Base-by-base conservation (phyloP, 805 yeast species). In the Wickerhamiella slavikovae region DNA sequence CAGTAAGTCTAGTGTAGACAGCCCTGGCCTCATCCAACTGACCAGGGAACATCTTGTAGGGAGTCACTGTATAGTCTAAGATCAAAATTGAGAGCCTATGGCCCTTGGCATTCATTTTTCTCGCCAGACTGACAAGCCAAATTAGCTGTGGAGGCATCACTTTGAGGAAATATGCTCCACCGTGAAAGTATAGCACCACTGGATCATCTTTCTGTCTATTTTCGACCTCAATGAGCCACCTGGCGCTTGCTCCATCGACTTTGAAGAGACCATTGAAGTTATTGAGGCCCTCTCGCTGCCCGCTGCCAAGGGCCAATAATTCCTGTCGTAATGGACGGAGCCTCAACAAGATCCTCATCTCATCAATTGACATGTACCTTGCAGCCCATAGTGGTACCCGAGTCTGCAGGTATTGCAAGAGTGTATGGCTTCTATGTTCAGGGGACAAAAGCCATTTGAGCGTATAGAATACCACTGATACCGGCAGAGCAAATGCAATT, bases 61-160 rank as follows among this genome's bases (percentile, higher is more conserved):
- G 41, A 3, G 47, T 27, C n/a, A 48, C 32, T 1, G 47, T 37
- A 33, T 51, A 51, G 37, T 50, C 54, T 17, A 50, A 31, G 1
- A 39, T 30, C 15, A 50, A 29, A 5, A 43, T 31, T 5, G 43
- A 39, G 10, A 41, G 28, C 19, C 46, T 31, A 9, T 22, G 19
- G 22, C 15, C 30, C 12, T 17, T 17, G 2, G 11, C 22, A 2
- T 16, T 13, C 13, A 30, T 27, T 13, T 14, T n/a, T 8, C n/a
- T 7, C 9, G 27, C 25, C 21, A 31, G 18, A 12, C 15, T n/a
- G 10, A 7, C 4, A 10, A 35, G 30, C 35, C 39, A 41, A 9
- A 13, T 11, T 9, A 40, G 29, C 26, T 42, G 47, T 4, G 38
- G 34, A 17, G 33, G 32, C 25, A 33, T 23, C 12, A 32, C 38